Evolutionary conservation across 148 eudicot species (phyloP), one percentile per base, ranked within the genome.

Genomic region (Chenopodium formosanum): DNA sequence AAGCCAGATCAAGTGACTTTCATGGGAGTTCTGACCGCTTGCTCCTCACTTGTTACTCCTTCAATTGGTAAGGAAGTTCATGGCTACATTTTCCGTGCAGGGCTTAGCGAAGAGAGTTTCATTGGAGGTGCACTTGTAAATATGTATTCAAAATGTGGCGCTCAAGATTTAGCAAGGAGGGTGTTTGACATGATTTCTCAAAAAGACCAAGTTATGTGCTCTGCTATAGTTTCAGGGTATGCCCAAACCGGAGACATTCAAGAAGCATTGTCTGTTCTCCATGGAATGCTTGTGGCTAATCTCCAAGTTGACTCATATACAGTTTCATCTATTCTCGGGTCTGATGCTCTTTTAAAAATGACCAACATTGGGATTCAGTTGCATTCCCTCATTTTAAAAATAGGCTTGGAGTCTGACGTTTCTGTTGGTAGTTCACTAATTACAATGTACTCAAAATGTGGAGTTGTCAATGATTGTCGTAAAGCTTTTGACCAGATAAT

Each of bases 81-180:
- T 76, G 91, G 91, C 23, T 88, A 87, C 70, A 85, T 85, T 82
- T 80, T 93, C 79, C 94, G 90, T 27, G 78, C 62, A 48, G 91
- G 91, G 64, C 40, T 89, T 76, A 67, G 83, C 25, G 78, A 73
- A 74, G 80, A 82, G 47, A 79, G 80, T 20, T 73, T 73, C 75
- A 78, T 87, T 72, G 89, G 88, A 72, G 87, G 92, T 23, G 90
- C 96, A 65, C 86, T 93, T 52, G 91, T 93, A 81, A 91, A 90
- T 86, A 88, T 93, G 94, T 95, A 95, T 81, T 86, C 94, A 50
- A 95, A 93, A 85, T 93, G 98, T 83, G 89, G 88, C 73, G 80
- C 86, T 70, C 74, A 90, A 76, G 79, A 80, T 78, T 84, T 77
- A 50, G 94, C 97, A 25, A 93, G 86, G 67, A 88, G 79, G 73